Evolutionary conservation across 2,329 filamentous ascomycete species (phyloP).

Genomic region (Tympanopsis confertula): DNA sequence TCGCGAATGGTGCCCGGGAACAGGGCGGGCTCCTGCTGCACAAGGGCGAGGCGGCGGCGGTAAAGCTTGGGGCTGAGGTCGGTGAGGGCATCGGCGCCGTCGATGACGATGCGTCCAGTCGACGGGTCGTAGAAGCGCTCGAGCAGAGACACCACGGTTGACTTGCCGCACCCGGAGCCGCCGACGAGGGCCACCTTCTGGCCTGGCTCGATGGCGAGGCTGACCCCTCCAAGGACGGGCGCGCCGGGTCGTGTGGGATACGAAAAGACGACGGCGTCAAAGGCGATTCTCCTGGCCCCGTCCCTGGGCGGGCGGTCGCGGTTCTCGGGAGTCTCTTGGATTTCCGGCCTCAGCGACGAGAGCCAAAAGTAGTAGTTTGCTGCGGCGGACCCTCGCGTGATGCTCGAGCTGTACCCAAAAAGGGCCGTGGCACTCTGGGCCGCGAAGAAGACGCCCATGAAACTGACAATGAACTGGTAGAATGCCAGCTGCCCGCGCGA

Average conservation of each 20-base stretch:
- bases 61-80: slow-evolving; percentile 34
- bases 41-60: slow-evolving; percentile 37
- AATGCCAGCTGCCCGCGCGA: slow-evolving; percentile 15
- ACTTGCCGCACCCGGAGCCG: slow-evolving; percentile 47
- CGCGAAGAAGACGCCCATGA: slow-evolving; percentile 35
- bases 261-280: slow-evolving; percentile 6
- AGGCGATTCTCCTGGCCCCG: slow-evolving; percentile 14
- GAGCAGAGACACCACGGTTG: slow-evolving; percentile 42
- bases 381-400: no score
- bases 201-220: slow-evolving; percentile 24
- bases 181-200: slow-evolving; percentile 43
- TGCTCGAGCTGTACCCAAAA: slow-evolving; percentile 33
- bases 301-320: slow-evolving; percentile 17
- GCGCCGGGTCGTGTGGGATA: slow-evolving; percentile 1
- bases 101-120: slow-evolving; percentile 33
- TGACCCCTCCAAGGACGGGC: neutral
- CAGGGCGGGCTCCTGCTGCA: slow-evolving; percentile 44
- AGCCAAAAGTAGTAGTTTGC: slow-evolving; percentile 40
- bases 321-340: slow-evolving; percentile 28
- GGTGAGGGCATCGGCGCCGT: slow-evolving; percentile 23
- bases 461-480: slow-evolving; percentile 36
- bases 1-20: slow-evolving; percentile 41
- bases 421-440: slow-evolving; percentile 26
- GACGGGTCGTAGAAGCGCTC: slow-evolving; percentile 31
- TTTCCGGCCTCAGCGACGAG: slow-evolving; percentile 23